Conservation (phyloP, 2,329 filamentous ascomycete genomes). For the Byssothecium circinans region DNA sequence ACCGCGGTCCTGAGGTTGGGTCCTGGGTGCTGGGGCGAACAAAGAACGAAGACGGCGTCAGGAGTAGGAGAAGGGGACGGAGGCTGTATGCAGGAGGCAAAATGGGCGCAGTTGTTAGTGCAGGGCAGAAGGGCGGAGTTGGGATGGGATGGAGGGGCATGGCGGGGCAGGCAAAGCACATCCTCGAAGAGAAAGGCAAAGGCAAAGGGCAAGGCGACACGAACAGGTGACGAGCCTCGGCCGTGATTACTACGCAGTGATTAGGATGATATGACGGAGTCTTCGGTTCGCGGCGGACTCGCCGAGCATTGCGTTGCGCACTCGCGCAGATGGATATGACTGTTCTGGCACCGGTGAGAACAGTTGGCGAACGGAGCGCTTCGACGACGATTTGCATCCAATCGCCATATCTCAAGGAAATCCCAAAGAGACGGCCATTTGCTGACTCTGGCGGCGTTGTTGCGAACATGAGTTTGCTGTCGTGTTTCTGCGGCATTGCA, state of each 20-base stretch:
- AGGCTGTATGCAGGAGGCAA: conserved; percentile 9
- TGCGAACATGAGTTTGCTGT: too few relatives aligned
- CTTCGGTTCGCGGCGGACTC: not conserved
- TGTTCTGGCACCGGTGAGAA: conserved; percentile 6
- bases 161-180: conserved; percentile 5
- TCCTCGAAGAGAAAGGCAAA: too few relatives aligned
- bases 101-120: conserved; percentile 6
- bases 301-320: conserved; percentile 7
- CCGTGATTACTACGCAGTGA: not conserved
- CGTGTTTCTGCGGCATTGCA: too few relatives aligned
- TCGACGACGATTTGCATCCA: too few relatives aligned
- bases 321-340: conserved; percentile 10
- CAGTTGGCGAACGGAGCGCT: conserved; percentile 1
- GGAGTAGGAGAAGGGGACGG: too few relatives aligned
- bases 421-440: not conserved
- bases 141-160: conserved; percentile 2
- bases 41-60: too few relatives aligned
- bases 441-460: not conserved
- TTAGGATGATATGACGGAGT: too few relatives aligned
- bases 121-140: conserved; percentile 5
- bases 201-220: conserved; percentile 5
- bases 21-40: too few relatives aligned
- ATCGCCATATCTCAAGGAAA: too few relatives aligned
- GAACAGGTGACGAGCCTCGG: not conserved
- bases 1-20: not conserved